phyloP scores from a whole-genome alignment of 257 asterid genomes.

The Solanum ossicruentum region DNA sequence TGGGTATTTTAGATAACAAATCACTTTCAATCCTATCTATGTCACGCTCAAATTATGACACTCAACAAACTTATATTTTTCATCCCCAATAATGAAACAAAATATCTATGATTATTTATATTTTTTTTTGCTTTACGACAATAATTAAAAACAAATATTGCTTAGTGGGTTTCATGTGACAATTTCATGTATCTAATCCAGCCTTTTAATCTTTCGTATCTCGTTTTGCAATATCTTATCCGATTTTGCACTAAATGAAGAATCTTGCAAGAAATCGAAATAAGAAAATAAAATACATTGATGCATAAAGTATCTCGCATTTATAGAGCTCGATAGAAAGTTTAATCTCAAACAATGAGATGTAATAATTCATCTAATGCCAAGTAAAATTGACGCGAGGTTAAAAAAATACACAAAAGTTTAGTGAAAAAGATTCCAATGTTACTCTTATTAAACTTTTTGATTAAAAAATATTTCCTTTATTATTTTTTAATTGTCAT shows the following conservation, averaged over 20 bases:
- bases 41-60: not conserved
- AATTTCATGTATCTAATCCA: not conserved
- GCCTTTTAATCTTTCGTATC: not conserved
- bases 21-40: not conserved
- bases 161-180: not conserved
- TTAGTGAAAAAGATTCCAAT: not conserved
- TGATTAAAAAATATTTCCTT: not conserved
- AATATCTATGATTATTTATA: not conserved
- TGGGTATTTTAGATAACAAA: not conserved
- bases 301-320: not conserved
- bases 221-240: not conserved
- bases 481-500: too few relatives aligned
- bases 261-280: not conserved
- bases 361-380: too few relatives aligned
- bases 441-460: not conserved
- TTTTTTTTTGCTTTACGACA: not conserved
- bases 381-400: not conserved
- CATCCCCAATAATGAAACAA: not conserved
- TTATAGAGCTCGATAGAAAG: not conserved
- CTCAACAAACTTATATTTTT: not conserved
- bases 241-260: not conserved
- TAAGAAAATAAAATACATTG: not conserved
- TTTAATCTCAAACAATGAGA: not conserved
- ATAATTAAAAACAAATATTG: not conserved
- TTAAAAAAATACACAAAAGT: too few relatives aligned